Conservation (phyloP, 2,329 filamentous ascomycete genomes). For the Fonsecaea nubica region DNA sequence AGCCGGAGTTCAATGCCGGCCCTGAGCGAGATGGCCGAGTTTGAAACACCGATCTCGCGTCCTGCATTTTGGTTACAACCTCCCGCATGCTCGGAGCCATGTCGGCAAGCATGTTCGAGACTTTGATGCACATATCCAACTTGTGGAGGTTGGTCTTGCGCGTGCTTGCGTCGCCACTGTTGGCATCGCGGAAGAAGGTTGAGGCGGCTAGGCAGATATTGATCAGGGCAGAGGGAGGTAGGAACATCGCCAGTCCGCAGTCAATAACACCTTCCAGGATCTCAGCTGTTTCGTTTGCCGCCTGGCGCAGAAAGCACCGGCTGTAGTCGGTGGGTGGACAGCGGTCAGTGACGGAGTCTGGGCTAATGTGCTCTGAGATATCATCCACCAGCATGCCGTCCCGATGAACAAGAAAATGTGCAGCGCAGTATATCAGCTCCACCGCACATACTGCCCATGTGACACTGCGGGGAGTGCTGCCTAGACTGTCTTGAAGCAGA, state of each 20-base stretch:
- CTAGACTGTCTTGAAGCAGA: background rate
- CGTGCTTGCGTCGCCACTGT: background rate
- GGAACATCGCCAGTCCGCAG: background rate
- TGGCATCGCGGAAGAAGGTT: background rate
- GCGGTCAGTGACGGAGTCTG: slow-evolving; percentile 2
- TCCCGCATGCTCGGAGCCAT: slow-evolving; percentile 4
- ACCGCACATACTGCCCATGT: background rate
- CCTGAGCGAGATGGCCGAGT: background rate
- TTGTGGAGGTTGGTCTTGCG: background rate
- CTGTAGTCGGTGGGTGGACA: slow-evolving; percentile 3
- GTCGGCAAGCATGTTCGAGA: background rate
- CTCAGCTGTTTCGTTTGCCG: background rate
- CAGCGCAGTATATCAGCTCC: slow-evolving; percentile 1
- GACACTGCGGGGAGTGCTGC: background rate
- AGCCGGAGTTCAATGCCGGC: background rate
- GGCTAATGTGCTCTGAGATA: background rate
- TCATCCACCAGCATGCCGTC: slow-evolving; percentile 2
- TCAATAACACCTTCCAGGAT: background rate
- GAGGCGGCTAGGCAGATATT: slow-evolving; percentile 1
- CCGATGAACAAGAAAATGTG: slow-evolving; percentile 1
- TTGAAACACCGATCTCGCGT: background rate
- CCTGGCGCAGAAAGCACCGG: slow-evolving; percentile 1
- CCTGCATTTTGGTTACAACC: slow-evolving; percentile 1
- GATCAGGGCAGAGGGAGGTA: background rate
- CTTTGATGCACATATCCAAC: background rate